These are phyloP conservation scores for Inonotus obliquus DNA, from an alignment of 1,284 basidiomycete genomes.

Conservation along the genomic window DNA sequence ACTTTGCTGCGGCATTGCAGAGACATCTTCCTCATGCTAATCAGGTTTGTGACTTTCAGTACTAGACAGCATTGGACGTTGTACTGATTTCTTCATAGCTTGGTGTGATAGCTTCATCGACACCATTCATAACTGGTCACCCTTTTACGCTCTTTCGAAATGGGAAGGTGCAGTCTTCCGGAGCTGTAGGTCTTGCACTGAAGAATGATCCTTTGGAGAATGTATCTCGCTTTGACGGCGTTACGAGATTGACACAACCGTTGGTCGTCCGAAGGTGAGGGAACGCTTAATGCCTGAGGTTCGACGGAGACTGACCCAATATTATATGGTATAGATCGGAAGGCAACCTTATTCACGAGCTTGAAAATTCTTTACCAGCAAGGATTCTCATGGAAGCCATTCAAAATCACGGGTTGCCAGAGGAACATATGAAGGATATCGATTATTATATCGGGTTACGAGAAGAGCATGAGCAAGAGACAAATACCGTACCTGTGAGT, in stretches of 20 bases:
- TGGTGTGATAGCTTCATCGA: conserved; percentile 15
- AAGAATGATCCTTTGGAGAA: neutral
- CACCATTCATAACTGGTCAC: conserved; percentile 17
- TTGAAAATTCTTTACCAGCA: conserved; percentile 15
- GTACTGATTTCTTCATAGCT: conserved; percentile 2
- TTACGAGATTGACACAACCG: conserved; percentile 6
- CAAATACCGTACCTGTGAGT: conserved; percentile 3
- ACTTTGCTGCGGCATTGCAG: conserved; percentile 5
- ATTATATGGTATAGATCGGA: neutral
- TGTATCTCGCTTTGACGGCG: neutral
- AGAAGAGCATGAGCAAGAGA: neutral
- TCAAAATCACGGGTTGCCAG: conserved; percentile 6
- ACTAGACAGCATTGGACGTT: neutral
- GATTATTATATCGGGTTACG: conserved; percentile 16
- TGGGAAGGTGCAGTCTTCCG: conserved; percentile 12
- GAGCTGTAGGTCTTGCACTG: conserved; percentile 15
- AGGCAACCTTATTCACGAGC: conserved; percentile 17
- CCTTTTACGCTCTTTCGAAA: conserved; percentile 17
- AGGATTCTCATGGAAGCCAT: conserved; percentile 15
- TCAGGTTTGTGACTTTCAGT: neutral
- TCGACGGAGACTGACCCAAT: too few relatives aligned
- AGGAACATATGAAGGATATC: conserved; percentile 11
- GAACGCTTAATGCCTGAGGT: neutral
- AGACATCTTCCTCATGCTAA: neutral
- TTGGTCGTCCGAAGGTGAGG: conserved; percentile 8